Evolutionary conservation across 2,329 filamentous ascomycete genomes (phyloP).

Genomic region (Ascochyta rabiei): DNA sequence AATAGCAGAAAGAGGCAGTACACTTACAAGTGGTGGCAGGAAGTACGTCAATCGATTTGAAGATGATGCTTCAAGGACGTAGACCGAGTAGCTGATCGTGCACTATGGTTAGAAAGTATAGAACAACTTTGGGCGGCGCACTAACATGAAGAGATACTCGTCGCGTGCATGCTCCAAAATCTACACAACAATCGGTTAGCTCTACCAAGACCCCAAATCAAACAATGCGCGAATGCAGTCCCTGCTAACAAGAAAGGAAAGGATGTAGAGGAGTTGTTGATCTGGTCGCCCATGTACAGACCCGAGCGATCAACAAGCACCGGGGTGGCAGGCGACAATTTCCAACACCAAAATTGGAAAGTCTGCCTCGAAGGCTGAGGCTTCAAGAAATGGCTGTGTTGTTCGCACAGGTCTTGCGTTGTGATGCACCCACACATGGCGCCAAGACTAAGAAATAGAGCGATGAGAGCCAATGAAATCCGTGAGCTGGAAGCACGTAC

Average conservation of each 20-base stretch:
- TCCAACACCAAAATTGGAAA: neutral
- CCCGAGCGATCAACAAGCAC: neutral
- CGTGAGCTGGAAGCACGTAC: constrained; percentile 44
- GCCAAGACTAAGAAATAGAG: constrained; percentile 13
- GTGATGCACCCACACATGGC: constrained; percentile 24
- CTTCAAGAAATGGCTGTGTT: constrained; percentile 27
- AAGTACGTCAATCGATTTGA: constrained; percentile 57
- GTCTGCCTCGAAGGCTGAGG: constrained; percentile 14
- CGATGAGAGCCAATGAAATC: constrained; percentile 27
- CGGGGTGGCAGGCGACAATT: neutral
- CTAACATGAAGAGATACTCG: constrained; percentile 79
- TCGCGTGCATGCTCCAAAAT: constrained; percentile 69
- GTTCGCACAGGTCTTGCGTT: constrained; percentile 18
- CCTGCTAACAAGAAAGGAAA: neutral
- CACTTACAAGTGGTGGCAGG: constrained; percentile 55
- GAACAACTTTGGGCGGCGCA: constrained; percentile 6
- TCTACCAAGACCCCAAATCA: neutral
- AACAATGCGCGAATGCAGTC: neutral
- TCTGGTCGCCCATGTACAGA: neutral
- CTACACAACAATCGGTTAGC: constrained; percentile 45
- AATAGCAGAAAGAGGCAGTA: constrained; percentile 26
- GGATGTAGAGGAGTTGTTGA: neutral
- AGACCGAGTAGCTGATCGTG: constrained; percentile 56
- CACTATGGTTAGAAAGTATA: constrained; percentile 57
- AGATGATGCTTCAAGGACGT: constrained; percentile 59